A percentile compares a stretch with the other conserved stretches of the same genome.
phyloP scores from a whole-genome alignment of 2,329 filamentous ascomycete species.

The Huntiella decipiens region DNA sequence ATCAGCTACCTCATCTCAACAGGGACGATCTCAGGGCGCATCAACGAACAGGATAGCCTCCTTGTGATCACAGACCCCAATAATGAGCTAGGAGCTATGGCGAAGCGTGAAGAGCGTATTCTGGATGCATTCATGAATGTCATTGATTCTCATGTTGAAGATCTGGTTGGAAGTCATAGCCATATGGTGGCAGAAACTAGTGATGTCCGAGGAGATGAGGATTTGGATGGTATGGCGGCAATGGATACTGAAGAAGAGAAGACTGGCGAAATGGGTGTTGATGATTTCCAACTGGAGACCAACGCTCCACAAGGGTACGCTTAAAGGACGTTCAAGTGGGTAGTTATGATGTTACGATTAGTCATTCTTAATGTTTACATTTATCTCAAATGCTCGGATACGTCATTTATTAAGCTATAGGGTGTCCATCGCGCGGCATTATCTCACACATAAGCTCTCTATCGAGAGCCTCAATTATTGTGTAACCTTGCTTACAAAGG shows the following conservation, averaged over 20 bases:
- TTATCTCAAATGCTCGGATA: too few species aligned
- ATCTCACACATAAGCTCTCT: too few species aligned
- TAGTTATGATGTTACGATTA: background rate
- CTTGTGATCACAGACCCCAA: constrained; percentile 60
- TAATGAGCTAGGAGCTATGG: constrained; percentile 26
- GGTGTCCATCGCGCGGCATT: too few species aligned
- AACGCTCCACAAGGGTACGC: background rate
- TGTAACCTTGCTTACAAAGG: too few species aligned
- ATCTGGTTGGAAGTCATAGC: background rate
- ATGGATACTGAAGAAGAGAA: background rate
- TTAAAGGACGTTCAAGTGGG: background rate
- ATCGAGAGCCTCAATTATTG: too few species aligned
- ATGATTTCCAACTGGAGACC: background rate
- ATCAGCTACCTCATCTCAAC: constrained; percentile 88
- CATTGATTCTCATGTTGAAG: constrained; percentile 23
- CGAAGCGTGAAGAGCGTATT: constrained; percentile 37
- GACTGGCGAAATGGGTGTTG: background rate
- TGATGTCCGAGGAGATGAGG: background rate
- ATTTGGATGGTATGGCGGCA: constrained; percentile 2
- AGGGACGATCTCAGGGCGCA: constrained; percentile 66
- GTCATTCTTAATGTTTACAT: too few species aligned
- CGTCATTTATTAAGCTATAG: too few species aligned
- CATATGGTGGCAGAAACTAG: constrained; percentile 50
- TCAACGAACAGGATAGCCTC: constrained; percentile 72
- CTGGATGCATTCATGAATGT: constrained; percentile 50